Evolutionary conservation across 768 basidiomycete genomes (phyloP).

Genomic region (Tylopilus felleus): DNA sequence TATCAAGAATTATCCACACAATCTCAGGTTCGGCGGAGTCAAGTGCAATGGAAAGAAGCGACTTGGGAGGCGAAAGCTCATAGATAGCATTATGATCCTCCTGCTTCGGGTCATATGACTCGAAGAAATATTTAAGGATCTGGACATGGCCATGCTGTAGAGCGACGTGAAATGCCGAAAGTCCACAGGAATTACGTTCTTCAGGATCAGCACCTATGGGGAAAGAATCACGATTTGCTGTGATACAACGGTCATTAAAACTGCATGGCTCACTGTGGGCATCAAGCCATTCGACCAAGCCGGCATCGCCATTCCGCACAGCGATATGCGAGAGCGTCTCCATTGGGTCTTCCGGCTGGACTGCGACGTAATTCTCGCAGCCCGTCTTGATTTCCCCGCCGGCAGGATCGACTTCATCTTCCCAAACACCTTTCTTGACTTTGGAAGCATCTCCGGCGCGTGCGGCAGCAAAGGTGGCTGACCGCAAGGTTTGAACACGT

Average conservation of each 20-base stretch:
- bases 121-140: constrained; percentile 59
- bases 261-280: constrained; percentile 54
- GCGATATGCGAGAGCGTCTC: constrained; percentile 75
- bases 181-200: constrained; percentile 55
- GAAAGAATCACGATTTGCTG: constrained; percentile 18
- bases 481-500: constrained; percentile 54
- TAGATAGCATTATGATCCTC: constrained; percentile 52
- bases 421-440: constrained; percentile 67
- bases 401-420: constrained; percentile 65
- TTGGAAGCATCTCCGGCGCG: constrained; percentile 47
- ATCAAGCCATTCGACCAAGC: constrained; percentile 66
- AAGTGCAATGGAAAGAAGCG: constrained; percentile 54
- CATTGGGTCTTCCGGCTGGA: constrained; percentile 47
- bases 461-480: constrained; percentile 63
- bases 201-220: constrained; percentile 66
- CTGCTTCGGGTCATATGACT: constrained; percentile 54
- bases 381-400: constrained; percentile 66
- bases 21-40: constrained; percentile 60
- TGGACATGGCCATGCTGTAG: constrained; percentile 49
- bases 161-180: constrained; percentile 67
- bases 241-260: constrained; percentile 23
- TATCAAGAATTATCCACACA: constrained; percentile 62
- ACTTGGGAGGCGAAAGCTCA: constrained; percentile 35
- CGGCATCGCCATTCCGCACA: constrained; percentile 49
- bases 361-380: constrained; percentile 48